These are phyloP conservation scores for Apiosordaria backusii DNA, from an alignment of 495 filamentous ascomycete genomes.

Conservation along the genomic window DNA sequence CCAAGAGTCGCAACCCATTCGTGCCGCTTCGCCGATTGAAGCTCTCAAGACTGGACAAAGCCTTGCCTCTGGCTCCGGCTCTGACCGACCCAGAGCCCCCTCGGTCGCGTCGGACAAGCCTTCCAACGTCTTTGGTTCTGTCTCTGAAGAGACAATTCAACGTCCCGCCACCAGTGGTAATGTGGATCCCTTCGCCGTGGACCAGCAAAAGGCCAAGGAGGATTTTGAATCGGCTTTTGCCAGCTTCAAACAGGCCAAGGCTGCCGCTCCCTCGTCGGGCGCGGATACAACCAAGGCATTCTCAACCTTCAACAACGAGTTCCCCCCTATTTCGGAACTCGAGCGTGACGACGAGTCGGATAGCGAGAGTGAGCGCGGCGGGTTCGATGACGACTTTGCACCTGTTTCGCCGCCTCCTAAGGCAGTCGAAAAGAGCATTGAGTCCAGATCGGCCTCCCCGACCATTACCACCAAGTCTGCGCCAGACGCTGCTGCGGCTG, in stretches of 20 bases:
- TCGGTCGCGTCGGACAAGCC: constrained; percentile 26
- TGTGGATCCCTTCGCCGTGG: constrained; percentile 55
- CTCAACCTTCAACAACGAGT: constrained; percentile 59
- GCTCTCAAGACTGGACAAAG: constrained; percentile 35
- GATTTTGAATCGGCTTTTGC: constrained; percentile 75
- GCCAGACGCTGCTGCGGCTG: constrained; percentile 7
- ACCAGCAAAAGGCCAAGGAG: constrained; percentile 60
- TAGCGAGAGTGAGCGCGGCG: constrained; percentile 68
- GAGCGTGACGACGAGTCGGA: constrained; percentile 71
- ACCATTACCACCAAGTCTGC: constrained; percentile 21
- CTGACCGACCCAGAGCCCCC: constrained; percentile 27
- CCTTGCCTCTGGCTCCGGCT: constrained; percentile 33
- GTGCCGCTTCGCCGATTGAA: constrained; percentile 35
- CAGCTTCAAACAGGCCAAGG: constrained; percentile 47
- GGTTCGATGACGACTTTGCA: constrained; percentile 92
- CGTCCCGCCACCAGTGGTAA: constrained; percentile 11
- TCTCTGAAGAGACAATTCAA: constrained; percentile 23
- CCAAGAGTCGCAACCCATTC: constrained; percentile 44
- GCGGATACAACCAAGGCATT: constrained; percentile 43
- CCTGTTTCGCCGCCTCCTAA: constrained; percentile 60
- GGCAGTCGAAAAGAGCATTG: constrained; percentile 28
- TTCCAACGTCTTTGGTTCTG: constrained; percentile 13
- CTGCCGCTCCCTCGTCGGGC: neutral
- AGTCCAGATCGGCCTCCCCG: constrained; percentile 27
- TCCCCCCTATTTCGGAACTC: constrained; percentile 88